phyloP scores from a whole-genome alignment of 352 stramenopile genomes.

The Phytopythium montanum region DNA sequence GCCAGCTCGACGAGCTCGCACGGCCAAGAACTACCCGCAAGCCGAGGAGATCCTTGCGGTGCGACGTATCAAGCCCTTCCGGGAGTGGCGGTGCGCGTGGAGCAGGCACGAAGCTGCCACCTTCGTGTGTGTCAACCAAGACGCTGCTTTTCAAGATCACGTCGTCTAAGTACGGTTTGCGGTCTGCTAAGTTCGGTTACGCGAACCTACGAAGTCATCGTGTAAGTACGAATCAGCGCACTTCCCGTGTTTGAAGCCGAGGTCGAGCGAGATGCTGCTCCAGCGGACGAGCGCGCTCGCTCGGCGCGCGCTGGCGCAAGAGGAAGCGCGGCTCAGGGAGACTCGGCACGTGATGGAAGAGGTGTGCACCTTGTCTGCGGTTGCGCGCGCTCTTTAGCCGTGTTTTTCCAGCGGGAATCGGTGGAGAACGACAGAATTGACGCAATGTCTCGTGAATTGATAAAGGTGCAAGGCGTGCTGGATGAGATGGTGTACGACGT shows the following conservation, averaged over 20 bases:
- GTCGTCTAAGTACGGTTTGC: neutral
- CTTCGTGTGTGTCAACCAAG: too few relatives aligned
- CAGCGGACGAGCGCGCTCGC: constrained; percentile 29
- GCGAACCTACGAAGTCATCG: neutral
- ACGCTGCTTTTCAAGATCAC: too few relatives aligned
- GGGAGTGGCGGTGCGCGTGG: too few relatives aligned
- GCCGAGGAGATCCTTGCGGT: too few relatives aligned
- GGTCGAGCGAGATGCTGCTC: constrained; percentile 21
- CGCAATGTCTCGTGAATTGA: too few relatives aligned
- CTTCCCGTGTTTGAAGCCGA: neutral
- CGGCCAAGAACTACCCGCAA: too few relatives aligned
- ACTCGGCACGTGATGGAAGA: constrained; percentile 40
- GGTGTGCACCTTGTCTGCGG: constrained; percentile 14
- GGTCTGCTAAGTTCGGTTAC: neutral
- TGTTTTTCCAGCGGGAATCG: neutral
- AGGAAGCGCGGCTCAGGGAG: constrained; percentile 40
- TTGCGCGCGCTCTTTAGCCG: neutral
- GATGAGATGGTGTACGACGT: constrained; percentile 84
- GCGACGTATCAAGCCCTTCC: too few relatives aligned
- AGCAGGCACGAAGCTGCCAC: too few relatives aligned
- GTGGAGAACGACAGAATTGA: neutral
- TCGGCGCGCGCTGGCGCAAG: constrained; percentile 29
- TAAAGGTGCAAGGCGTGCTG: constrained; percentile 61
- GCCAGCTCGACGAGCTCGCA: too few relatives aligned
- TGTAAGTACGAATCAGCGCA: neutral